Evolutionary conservation across 148 eudicot species (phyloP), one percentile per base, ranked within the genome.

Genomic region (Nepenthes mirabilis): DNA sequence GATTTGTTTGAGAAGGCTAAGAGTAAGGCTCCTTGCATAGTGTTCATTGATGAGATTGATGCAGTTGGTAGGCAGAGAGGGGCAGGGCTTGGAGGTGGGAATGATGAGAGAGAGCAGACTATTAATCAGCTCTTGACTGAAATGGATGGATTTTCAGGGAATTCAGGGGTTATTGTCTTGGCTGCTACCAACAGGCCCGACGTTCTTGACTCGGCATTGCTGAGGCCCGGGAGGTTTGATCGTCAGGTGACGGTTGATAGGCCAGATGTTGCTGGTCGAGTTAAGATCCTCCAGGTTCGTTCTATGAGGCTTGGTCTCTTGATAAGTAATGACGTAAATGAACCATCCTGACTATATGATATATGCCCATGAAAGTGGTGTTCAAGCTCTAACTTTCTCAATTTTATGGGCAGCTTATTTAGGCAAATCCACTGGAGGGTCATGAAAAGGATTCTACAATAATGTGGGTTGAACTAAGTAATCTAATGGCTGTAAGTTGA

Each of bases 211-310:
- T 82, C 99, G 0, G 99, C 99, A 0, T 74, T 93, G 91, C 63
- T 93, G 72, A 89, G 99, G 79, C 99, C 99, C 6, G 99, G 99
- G n/a, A 84, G 99, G 89, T 93, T 93, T 49, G 99, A 93, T 81
- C 79, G 99, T 11, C 99, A 93, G 77, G 99, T 93, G 34, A 93
- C 97, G 0, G 97, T 93, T 33, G 99, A 93, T 55, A 65, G 99
- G 72, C 99, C 99, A 56, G 99, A 93, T 75, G 99, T 93, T 68
- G 89, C 99, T 60, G 99, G 99, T 12, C 83, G 99, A 82, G 97
- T 93, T 55, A 86, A 64, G 79, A 93, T 93, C 64, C 96, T 93
- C 69, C 97, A 93, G 97, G 99, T 93, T 65, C 65, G 70, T 36
- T 49, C 34, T 11, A 12, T 12, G 58, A 14, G 12, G 35, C 55